These are phyloP conservation scores for Aureobasidium sp. DNA, from an alignment of 2,329 filamentous ascomycete species.

Conservation along the genomic window DNA sequence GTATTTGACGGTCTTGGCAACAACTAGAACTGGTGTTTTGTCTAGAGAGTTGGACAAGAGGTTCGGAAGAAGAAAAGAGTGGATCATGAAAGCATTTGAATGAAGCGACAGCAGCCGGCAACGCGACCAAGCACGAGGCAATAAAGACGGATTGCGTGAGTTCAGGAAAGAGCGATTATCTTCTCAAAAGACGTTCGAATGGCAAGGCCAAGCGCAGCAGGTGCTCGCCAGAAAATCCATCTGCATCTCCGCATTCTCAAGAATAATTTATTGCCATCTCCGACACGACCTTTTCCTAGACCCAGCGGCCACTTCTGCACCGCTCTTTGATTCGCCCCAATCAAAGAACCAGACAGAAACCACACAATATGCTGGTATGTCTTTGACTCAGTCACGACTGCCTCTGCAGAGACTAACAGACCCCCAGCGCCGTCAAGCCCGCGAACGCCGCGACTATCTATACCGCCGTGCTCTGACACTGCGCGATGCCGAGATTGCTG, in stretches of 20 bases:
- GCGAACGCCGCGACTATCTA: slow-evolving; percentile 78
- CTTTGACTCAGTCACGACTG: too few relatives aligned
- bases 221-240: neutral
- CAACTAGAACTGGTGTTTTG: neutral
- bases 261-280: slow-evolving; percentile 12
- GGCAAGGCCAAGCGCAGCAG: neutral
- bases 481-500: slow-evolving; percentile 83
- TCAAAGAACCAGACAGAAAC: neutral
- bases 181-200: neutral
- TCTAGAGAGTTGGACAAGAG: neutral
- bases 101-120: too few relatives aligned
- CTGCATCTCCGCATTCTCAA: slow-evolving; percentile 7
- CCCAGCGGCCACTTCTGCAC: neutral
- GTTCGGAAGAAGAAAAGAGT: neutral
- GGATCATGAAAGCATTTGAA: neutral
- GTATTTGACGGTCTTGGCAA: slow-evolving; percentile 4
- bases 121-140: too few relatives aligned
- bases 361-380: slow-evolving; percentile 6
- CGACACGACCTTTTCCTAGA: neutral
- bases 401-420: neutral
- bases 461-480: slow-evolving; percentile 83
- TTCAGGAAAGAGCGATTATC: neutral
- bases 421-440: slow-evolving; percentile 57
- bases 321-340: neutral
- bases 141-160: neutral